Conservation (phyloP, 2,329 filamentous ascomycete genomes). For the Aureobasidium sp. region DNA sequence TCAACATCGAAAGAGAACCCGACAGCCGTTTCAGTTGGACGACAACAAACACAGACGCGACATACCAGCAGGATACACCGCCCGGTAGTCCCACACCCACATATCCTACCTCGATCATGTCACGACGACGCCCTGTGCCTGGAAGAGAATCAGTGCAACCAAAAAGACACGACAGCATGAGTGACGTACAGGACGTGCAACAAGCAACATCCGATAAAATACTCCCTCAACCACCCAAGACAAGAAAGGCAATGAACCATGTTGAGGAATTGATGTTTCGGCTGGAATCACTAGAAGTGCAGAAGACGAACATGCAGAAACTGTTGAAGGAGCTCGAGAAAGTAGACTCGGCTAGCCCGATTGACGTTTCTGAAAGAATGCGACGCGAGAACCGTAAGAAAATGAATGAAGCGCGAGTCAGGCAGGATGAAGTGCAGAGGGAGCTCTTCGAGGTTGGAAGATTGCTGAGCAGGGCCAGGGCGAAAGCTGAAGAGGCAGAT, state of each 20-base stretch:
- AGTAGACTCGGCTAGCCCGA: slow-evolving; percentile 61
- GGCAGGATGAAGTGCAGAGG: slow-evolving; percentile 65
- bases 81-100: slow-evolving; percentile 36
- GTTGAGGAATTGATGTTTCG: slow-evolving; percentile 61
- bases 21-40: slow-evolving; percentile 38
- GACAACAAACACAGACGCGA: slow-evolving; percentile 33
- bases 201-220: slow-evolving; percentile 24
- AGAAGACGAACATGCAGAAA: slow-evolving; percentile 63
- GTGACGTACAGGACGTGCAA: slow-evolving; percentile 22
- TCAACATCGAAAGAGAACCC: slow-evolving; percentile 21
- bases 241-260: slow-evolving; percentile 33
- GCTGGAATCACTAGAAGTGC: slow-evolving; percentile 57
- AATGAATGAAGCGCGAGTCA: slow-evolving; percentile 57
- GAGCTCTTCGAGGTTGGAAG: slow-evolving; percentile 75
- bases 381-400: slow-evolving; percentile 53
- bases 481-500: slow-evolving; percentile 58
- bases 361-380: slow-evolving; percentile 55
- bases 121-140: slow-evolving; percentile 17
- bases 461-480: slow-evolving; percentile 67
- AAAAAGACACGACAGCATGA: slow-evolving; percentile 19
- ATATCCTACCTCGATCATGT: slow-evolving; percentile 20
- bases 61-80: slow-evolving; percentile 35
- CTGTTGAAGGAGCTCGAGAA: slow-evolving; percentile 72
- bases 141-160: slow-evolving; percentile 15
- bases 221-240: slow-evolving; percentile 12